Evolutionary conservation across 352 stramenopile species (phyloP).

Genomic region (Globisporangium paroecandrum): DNA sequence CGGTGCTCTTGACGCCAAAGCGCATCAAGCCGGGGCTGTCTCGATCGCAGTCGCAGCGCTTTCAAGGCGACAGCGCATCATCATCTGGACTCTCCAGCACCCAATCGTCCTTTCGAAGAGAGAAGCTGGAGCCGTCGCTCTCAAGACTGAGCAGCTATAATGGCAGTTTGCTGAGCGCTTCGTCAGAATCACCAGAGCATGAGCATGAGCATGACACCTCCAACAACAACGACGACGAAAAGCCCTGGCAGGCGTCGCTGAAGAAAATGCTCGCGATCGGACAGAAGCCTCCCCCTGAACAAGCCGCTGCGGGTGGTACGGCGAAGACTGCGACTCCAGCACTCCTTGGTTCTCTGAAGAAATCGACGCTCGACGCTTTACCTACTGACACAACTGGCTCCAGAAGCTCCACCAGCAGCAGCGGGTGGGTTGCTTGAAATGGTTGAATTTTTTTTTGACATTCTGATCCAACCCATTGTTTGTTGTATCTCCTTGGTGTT

Average conservation of each 20-base stretch:
- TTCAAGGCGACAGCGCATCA: background rate
- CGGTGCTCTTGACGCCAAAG: slow-evolving; percentile 17
- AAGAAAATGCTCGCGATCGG: slow-evolving; percentile 56
- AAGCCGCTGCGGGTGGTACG: background rate
- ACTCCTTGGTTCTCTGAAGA: background rate
- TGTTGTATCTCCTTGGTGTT: background rate
- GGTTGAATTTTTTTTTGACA: background rate
- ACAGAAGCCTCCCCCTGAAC: slow-evolving; percentile 10
- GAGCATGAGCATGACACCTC: background rate
- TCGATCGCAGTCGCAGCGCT: slow-evolving; percentile 39
- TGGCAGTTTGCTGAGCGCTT: background rate
- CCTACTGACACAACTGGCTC: background rate
- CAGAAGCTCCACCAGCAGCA: background rate
- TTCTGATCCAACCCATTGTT: background rate
- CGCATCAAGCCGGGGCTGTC: slow-evolving; percentile 22
- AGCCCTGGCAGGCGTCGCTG: slow-evolving; percentile 54
- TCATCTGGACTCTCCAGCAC: background rate
- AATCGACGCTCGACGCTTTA: slow-evolving; percentile 4
- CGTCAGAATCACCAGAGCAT: background rate
- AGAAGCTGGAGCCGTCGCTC: background rate
- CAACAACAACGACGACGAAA: slow-evolving; percentile 11
- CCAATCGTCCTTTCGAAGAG: background rate
- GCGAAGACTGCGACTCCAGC: background rate
- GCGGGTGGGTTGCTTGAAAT: background rate
- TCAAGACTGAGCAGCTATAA: background rate